A percentile compares a stretch with the other conserved stretches of the same genome.
Conservation (phyloP, 2,329 filamentous ascomycete species). For the Sarocladiaceae sp. region DNA sequence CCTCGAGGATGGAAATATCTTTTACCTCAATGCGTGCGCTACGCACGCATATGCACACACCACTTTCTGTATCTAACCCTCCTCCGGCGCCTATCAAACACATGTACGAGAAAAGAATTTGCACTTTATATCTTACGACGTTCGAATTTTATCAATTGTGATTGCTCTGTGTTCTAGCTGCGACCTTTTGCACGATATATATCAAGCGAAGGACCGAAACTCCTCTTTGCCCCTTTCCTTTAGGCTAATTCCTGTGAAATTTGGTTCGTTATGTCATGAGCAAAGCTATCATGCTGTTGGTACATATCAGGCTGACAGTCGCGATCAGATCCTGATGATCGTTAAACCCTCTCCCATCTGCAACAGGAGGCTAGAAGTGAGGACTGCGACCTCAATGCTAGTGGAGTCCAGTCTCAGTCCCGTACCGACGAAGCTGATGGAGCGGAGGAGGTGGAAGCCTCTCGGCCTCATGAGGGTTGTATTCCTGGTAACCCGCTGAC, state of each 20-base stretch:
- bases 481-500: not conserved
- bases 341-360: not conserved
- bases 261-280: not conserved
- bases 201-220: too few relatives aligned
- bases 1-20: not conserved
- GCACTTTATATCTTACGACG: not conserved
- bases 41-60: not conserved
- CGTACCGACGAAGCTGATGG: not conserved
- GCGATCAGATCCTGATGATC: too few relatives aligned
- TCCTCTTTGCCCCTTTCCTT: not conserved
- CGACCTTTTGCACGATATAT: too few relatives aligned
- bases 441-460: not conserved
- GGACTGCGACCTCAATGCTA: not conserved
- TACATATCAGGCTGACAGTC: too few relatives aligned
- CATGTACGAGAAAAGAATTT: conserved; percentile 7
- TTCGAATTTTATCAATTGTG: not conserved
- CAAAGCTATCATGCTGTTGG: not conserved
- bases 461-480: not conserved
- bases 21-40: not conserved
- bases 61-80: conserved; percentile 8
- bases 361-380: not conserved
- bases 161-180: not conserved
- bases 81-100: not conserved
- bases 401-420: not conserved
- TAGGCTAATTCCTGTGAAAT: too few relatives aligned